These are phyloP conservation scores for Clarireedia homoeocarpa DNA, from an alignment of 2,329 filamentous ascomycete genomes.

Conservation along the genomic window DNA sequence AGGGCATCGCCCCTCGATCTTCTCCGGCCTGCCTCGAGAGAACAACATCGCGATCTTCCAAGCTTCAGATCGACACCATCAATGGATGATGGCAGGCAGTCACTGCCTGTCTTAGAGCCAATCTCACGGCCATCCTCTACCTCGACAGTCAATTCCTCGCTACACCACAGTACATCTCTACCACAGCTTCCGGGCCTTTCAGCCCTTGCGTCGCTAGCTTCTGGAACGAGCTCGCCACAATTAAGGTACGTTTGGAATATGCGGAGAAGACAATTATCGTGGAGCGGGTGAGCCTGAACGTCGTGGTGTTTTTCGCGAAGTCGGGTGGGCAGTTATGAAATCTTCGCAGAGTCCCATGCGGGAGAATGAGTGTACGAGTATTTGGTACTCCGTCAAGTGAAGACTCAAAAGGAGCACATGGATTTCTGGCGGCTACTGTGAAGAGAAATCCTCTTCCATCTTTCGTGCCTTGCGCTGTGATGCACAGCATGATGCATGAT, in stretches of 20 bases:
- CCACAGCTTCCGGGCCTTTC: constrained; percentile 47
- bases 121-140: constrained; percentile 46
- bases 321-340: background rate
- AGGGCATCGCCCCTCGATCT: constrained; percentile 50
- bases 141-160: constrained; percentile 38
- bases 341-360: background rate
- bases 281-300: background rate
- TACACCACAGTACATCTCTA: constrained; percentile 34
- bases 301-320: background rate
- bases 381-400: background rate
- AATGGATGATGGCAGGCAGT: constrained; percentile 37
- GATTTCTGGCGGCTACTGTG: background rate
- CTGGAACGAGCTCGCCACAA: constrained; percentile 40
- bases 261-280: constrained; percentile 2
- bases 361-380: background rate
- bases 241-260: constrained; percentile 38
- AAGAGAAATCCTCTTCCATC: background rate
- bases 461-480: constrained; percentile 5
- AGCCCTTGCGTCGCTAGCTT: constrained; percentile 48
- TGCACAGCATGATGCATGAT: constrained; percentile 1
- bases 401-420: background rate
- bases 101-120: constrained; percentile 40
- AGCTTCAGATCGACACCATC: constrained; percentile 38
- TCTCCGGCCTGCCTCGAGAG: constrained; percentile 39
- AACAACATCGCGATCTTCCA: constrained; percentile 39